A percentile compares a stretch with the other conserved stretches of the same genome.
These are phyloP conservation scores for Monosporascus sp. DNA, from an alignment of 2,329 filamentous ascomycete genomes.

Conservation along the genomic window DNA sequence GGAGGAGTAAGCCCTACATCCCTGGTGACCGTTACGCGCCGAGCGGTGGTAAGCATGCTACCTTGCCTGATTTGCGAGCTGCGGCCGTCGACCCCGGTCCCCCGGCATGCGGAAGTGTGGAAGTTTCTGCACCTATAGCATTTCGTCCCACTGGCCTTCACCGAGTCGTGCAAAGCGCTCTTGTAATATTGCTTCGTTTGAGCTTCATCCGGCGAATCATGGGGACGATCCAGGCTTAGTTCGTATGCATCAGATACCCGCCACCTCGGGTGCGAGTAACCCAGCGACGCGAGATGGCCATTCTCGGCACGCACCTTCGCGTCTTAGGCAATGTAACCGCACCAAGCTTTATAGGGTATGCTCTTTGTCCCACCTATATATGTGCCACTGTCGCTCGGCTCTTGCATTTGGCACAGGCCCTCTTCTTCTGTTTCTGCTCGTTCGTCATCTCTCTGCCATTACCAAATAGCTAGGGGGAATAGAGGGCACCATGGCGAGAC, in stretches of 20 bases:
- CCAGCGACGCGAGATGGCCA: neutral
- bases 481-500: conserved; percentile 19
- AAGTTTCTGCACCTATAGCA: conserved; percentile 17
- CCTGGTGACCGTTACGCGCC: neutral
- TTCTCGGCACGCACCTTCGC: neutral
- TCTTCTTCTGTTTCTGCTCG: neutral
- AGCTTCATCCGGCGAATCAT: conserved; percentile 7
- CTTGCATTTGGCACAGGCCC: neutral
- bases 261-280: neutral
- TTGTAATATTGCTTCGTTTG: conserved; percentile 1
- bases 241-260: too few relatives aligned
- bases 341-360: neutral
- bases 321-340: neutral
- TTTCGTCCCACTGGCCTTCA: neutral
- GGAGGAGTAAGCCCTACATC: neutral
- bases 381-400: neutral
- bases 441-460: neutral
- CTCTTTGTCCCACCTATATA: neutral
- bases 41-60: neutral
- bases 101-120: conserved; percentile 5
- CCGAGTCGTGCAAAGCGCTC: neutral
- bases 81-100: conserved; percentile 5
- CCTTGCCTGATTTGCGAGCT: neutral
- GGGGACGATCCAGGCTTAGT: neutral
- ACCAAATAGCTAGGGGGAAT: neutral